phyloP scores from a whole-genome alignment of 768 basidiomycete genomes.

The Kwoniella sp. region DNA sequence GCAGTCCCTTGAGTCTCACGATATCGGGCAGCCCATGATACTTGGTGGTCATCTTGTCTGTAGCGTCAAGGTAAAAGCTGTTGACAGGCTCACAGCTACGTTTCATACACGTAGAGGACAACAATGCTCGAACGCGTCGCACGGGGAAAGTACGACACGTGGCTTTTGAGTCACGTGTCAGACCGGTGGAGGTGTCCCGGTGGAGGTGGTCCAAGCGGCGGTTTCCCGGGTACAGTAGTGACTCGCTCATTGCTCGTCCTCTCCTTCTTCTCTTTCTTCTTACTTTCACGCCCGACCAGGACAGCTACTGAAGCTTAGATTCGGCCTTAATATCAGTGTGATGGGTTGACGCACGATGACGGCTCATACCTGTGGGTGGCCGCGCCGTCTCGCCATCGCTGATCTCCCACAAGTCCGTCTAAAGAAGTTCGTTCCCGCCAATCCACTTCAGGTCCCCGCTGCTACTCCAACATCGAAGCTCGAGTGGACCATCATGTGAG shows the following conservation, averaged over 20 bases:
- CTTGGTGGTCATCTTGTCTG: conserved; percentile 33
- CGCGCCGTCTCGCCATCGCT: background rate
- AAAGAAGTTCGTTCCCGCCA: no score
- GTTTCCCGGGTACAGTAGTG: background rate
- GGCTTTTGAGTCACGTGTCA: background rate
- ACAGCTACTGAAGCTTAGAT: no score
- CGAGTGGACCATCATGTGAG: no score
- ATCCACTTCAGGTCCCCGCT: no score
- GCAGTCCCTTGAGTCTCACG: no score
- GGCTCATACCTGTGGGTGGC: background rate
- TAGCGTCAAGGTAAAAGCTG: background rate
- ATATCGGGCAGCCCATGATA: conserved; percentile 49
- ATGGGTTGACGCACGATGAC: no score
- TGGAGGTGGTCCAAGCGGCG: conserved; percentile 15
- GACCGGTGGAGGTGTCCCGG: background rate
- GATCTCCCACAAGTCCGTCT: no score
- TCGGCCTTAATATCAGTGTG: no score
- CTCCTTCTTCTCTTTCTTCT: conserved; percentile 1
- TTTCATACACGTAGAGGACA: no score
- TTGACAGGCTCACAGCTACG: no score
- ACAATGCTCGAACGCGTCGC: conserved; percentile 13
- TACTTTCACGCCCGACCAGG: no score
- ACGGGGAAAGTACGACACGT: background rate
- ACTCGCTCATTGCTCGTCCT: background rate
- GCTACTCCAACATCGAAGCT: no score